These are phyloP conservation scores for Apiotrichum brassicae DNA, from an alignment of 1,284 basidiomycete genomes.

Conservation along the genomic window DNA sequence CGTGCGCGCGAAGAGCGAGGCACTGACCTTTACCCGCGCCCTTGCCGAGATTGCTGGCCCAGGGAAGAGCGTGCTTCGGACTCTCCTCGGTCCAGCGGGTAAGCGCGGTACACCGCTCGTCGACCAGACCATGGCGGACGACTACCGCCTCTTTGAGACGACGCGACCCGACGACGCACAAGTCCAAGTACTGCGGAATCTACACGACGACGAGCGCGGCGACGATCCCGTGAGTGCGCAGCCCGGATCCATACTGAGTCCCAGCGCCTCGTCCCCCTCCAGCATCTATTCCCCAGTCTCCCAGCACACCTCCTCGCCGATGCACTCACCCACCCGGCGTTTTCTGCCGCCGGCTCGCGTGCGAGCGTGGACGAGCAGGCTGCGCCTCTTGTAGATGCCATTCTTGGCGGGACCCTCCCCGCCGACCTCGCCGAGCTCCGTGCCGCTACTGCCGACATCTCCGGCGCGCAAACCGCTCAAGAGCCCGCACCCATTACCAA, in stretches of 20 bases:
- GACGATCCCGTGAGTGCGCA: constrained; percentile 8
- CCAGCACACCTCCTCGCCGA: constrained; percentile 32
- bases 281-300: constrained; percentile 37
- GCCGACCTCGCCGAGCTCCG: constrained; percentile 32
- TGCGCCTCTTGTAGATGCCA: constrained; percentile 38
- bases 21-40: constrained; percentile 22
- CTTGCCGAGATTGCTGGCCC: constrained; percentile 15
- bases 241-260: background rate
- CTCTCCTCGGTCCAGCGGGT: constrained; percentile 14
- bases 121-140: constrained; percentile 14
- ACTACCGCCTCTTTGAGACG: constrained; percentile 17
- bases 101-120: constrained; percentile 9
- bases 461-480: background rate
- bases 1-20: constrained; percentile 19
- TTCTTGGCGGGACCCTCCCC: constrained; percentile 37
- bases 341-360: constrained; percentile 17
- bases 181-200: constrained; percentile 4
- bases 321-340: constrained; percentile 41
- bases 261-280: constrained; percentile 29
- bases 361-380: constrained; percentile 28
- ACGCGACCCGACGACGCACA: constrained; percentile 3
- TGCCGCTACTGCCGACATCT: constrained; percentile 10
- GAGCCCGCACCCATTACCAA: background rate
- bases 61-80: constrained; percentile 11
- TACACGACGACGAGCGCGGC: constrained; percentile 25